phyloP scores from a whole-genome alignment of 345 rosid genomes.

The Salix arbutifolia region DNA sequence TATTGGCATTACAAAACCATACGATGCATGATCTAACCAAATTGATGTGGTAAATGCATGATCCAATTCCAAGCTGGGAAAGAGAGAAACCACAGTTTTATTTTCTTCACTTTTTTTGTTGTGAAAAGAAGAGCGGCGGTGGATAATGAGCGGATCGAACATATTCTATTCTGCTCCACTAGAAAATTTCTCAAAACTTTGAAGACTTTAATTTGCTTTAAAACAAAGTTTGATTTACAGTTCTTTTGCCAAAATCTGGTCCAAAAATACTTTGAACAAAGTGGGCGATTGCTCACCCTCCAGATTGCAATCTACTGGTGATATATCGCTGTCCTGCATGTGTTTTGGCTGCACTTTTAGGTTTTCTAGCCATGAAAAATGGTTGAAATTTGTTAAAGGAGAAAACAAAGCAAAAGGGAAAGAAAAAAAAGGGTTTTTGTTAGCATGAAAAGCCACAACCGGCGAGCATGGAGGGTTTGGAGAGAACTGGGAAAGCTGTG shows the following conservation, averaged over 20 bases:
- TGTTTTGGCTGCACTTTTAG: not conserved
- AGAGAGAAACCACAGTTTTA: too few species aligned
- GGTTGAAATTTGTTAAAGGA: not conserved
- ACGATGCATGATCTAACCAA: too few species aligned
- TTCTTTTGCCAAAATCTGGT: not conserved
- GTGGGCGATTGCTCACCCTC: not conserved
- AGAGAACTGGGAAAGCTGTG: not conserved
- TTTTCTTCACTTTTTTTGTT: not conserved
- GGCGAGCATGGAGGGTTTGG: not conserved
- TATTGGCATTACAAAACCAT: too few species aligned
- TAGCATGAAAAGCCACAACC: constrained; percentile 6
- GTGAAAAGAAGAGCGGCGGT: not conserved
- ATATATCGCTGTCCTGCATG: not conserved
- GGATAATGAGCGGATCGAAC: not conserved
- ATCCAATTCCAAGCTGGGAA: too few species aligned
- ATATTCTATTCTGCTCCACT: not conserved
- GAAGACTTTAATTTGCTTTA: not conserved
- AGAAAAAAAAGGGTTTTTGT: not conserved
- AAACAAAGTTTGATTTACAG: constrained; percentile 11
- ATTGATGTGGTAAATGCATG: too few species aligned
- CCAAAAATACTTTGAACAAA: not conserved
- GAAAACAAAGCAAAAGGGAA: constrained; percentile 1
- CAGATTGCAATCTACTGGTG: not conserved
- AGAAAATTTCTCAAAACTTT: not conserved
- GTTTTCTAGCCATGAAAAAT: not conserved